These are phyloP conservation scores for Pyricularia grisea DNA, from an alignment of 2,329 filamentous ascomycete species.

Conservation along the genomic window DNA sequence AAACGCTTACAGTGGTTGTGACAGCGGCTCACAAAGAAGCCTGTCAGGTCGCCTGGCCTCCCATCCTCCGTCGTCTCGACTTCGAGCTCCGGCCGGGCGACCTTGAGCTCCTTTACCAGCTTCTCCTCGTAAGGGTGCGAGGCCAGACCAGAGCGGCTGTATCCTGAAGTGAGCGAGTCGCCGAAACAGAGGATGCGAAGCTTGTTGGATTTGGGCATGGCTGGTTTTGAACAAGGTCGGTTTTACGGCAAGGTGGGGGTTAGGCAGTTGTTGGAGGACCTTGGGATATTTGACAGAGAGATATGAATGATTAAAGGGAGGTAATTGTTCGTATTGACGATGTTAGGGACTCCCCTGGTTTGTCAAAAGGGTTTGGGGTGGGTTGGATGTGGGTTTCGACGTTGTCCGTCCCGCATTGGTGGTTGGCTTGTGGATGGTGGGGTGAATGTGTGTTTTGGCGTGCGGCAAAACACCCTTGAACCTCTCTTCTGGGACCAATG, in stretches of 20 bases:
- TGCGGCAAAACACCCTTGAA: too few relatives aligned
- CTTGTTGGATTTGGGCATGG: constrained; percentile 12
- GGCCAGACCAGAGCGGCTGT: constrained; percentile 26
- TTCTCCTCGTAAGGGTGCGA: constrained; percentile 44
- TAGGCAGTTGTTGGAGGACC: background rate
- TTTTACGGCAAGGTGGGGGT: background rate
- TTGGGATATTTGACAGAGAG: too few relatives aligned
- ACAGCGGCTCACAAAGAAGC: constrained; percentile 16
- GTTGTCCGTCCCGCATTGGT: background rate
- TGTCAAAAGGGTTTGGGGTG: background rate
- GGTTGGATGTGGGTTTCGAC: background rate
- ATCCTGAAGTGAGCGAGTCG: constrained; percentile 54
- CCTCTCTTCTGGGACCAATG: background rate
- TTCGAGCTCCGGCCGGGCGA: constrained; percentile 26
- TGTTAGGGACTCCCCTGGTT: background rate
- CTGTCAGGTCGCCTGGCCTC: constrained; percentile 14
- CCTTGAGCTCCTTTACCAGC: constrained; percentile 33
- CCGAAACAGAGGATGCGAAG: constrained; percentile 55
- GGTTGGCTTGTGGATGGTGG: too few relatives aligned
- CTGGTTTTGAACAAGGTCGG: background rate
- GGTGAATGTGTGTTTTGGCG: too few relatives aligned
- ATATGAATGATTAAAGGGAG: too few relatives aligned
- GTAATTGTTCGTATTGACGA: background rate
- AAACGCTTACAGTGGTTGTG: constrained; percentile 14
- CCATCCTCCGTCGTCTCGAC: constrained; percentile 20